Percentiles rank a stretch among this genome's conserved stretches.
phyloP scores from a whole-genome alignment of 1,284 basidiomycete species.

The Leccinum solheimii region DNA sequence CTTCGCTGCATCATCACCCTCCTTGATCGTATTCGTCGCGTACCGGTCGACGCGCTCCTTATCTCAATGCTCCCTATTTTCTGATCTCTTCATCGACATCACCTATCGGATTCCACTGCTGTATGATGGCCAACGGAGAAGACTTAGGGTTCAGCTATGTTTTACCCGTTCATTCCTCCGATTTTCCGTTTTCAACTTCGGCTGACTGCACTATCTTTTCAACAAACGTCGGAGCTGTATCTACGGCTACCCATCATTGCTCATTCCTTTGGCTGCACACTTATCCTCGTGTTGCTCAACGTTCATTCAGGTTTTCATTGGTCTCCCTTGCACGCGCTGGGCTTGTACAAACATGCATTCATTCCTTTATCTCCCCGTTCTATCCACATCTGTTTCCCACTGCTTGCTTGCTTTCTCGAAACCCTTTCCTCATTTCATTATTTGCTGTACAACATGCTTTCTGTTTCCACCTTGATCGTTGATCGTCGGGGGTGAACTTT shows the following conservation, averaged over 20 bases:
- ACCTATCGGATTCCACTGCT: not conserved
- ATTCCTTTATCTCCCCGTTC: not conserved
- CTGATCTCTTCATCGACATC: not conserved
- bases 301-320: constrained; percentile 8
- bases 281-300: not conserved
- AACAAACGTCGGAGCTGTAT: not conserved
- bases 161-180: not conserved
- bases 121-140: constrained; percentile 2
- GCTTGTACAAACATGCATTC: constrained; percentile 7
- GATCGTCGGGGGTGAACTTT: constrained; percentile 11
- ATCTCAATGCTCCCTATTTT: constrained; percentile 5
- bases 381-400: constrained; percentile 2
- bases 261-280: constrained; percentile 1
- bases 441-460: constrained; percentile 19
- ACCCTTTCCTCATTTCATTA: constrained; percentile 3
- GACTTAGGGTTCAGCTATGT: not conserved
- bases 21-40: not conserved
- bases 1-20: constrained; percentile 6
- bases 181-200: not conserved
- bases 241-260: not conserved
- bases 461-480: constrained; percentile 4
- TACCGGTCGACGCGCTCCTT: not conserved
- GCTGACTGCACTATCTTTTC: not conserved
- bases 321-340: not conserved
- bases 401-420: not conserved